Conservation (phyloP, 305 asterid genomes). For the Solanum hybrid region DNA sequence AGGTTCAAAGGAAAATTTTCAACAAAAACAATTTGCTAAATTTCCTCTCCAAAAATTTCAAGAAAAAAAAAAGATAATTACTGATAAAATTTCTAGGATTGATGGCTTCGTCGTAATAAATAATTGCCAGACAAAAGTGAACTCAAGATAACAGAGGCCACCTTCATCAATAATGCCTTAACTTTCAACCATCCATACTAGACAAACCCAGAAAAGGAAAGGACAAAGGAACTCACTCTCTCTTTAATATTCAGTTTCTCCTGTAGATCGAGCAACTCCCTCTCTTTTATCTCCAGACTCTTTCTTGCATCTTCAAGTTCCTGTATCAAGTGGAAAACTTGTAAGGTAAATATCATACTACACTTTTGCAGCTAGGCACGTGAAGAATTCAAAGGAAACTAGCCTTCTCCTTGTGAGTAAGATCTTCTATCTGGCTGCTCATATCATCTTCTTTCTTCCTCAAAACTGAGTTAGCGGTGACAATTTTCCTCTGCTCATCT, state of each 20-base stretch:
- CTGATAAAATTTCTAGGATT: background rate
- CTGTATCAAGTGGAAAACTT: conserved; percentile 37
- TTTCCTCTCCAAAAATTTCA: background rate
- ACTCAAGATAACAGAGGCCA: background rate
- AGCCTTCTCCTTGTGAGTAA: conserved; percentile 69
- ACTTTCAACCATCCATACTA: background rate
- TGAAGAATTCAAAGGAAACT: conserved; percentile 13
- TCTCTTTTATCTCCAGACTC: conserved; percentile 68
- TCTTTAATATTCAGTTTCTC: conserved; percentile 66
- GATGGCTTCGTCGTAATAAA: background rate
- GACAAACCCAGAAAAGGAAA: background rate
- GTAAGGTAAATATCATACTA: background rate
- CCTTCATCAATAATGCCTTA: background rate
- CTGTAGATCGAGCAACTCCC: conserved; percentile 56
- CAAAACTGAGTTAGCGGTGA: conserved; percentile 40
- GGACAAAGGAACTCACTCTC: conserved; percentile 38
- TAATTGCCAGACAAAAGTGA: background rate
- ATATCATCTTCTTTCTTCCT: conserved; percentile 80
- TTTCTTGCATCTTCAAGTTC: conserved; percentile 51
- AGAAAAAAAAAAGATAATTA: background rate
- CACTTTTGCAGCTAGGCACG: background rate
- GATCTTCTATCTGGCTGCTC: conserved; percentile 40
- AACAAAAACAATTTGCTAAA: background rate
- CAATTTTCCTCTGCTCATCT: conserved; percentile 59
- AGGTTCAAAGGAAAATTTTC: background rate